Evolutionary conservation across 768 basidiomycete genomes (phyloP), one percentile per base, ranked within the genome.

Genomic region (Fomitopsis serialis): DNA sequence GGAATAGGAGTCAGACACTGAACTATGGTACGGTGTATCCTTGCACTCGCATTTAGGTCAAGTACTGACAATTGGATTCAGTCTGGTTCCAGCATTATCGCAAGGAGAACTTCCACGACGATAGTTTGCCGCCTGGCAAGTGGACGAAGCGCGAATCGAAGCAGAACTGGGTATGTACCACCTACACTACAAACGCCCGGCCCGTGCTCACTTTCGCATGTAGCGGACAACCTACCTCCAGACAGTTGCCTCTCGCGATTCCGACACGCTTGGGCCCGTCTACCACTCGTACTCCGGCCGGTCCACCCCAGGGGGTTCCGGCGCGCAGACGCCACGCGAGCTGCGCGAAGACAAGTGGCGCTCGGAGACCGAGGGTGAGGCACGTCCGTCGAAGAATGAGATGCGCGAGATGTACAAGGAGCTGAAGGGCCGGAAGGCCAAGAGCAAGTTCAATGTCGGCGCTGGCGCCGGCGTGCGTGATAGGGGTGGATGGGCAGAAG

Each of bases 91-190:
- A 90, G 59, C 86, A 89, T 58, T 93, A 92, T 66, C 76, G 94
- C 51, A 89, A 86, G 59, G 89, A 93, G 56, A 84, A 87, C 60
- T 91, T 97, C 58, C 85, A 91, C 42, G 88, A 92, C 56, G 82
- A 85, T 27, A 84, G 80, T 54, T 67, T 90, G 46, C 86, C 88
- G 3, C 78, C 84, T 10, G 89, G 86, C 34, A 93, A 93, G 68
- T 97, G 93, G 93, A 89, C 92, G 9, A 89, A 89, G 64, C 78
- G 87, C 52, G 93, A 97, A 68, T 93, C 91, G n/a, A 97, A 93
- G 66, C 87, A 92, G 69, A 87, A 87, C 58, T 97, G 93, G 93
- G 87, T 84, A 58, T 22, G 72, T 76, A 55, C 35, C 49, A 9
- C 23, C 34, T 42, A 7, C 47, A 45, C 50, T 29, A 25, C 12